phyloP scores from a whole-genome alignment of 2,329 filamentous ascomycete species.

The Aureobasidium sp. region DNA sequence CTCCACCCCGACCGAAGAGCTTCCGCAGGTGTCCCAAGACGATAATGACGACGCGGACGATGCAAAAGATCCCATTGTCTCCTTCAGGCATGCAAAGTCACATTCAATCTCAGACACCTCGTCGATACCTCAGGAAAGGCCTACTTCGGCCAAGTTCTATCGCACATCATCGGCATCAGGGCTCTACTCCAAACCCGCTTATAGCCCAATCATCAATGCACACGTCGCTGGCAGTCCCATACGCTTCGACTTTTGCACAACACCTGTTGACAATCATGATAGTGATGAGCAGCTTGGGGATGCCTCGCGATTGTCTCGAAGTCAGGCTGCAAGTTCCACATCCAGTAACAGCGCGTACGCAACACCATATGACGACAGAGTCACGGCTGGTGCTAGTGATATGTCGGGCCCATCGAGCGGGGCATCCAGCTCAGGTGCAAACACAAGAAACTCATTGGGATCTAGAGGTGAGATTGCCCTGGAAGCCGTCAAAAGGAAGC shows the following conservation, averaged over 20 bases:
- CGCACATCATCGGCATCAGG: slow-evolving; percentile 4
- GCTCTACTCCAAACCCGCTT: slow-evolving; percentile 7
- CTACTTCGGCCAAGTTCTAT: slow-evolving; percentile 17
- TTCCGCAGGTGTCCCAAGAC: neutral
- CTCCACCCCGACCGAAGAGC: slow-evolving; percentile 1
- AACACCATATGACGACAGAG: neutral
- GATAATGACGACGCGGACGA: neutral
- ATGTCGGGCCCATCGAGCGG: neutral
- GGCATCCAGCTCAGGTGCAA: neutral
- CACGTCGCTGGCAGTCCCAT: neutral
- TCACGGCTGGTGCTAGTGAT: neutral
- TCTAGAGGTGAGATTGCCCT: neutral
- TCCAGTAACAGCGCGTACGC: neutral
- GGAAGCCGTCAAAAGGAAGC: slow-evolving; percentile 1
- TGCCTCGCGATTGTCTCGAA: neutral
- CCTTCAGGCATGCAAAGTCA: neutral
- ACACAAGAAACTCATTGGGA: neutral
- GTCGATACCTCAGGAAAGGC: neutral
- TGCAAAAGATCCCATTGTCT: neutral
- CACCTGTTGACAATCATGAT: slow-evolving; percentile 6
- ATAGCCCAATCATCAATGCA: neutral
- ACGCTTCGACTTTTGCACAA: neutral
- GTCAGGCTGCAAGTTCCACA: neutral
- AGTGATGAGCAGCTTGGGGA: slow-evolving; percentile 13
- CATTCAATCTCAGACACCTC: slow-evolving; percentile 8